Percentiles rank a stretch among this genome's conserved stretches.
Conservation (phyloP, 768 basidiomycete species). For the Tricholoma furcatifolium region DNA sequence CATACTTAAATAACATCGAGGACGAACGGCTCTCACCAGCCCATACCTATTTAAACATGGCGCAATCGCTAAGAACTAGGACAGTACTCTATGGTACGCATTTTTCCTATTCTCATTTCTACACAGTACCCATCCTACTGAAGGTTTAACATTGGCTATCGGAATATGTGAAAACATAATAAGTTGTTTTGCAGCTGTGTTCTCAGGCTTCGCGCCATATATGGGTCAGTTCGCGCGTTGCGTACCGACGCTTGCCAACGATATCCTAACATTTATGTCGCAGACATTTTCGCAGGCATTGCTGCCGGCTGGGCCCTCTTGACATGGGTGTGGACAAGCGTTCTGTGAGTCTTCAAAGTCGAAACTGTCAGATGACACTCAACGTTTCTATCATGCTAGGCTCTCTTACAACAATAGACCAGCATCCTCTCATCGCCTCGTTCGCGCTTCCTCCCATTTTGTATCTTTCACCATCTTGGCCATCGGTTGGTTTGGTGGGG, state of each 20-base stretch:
- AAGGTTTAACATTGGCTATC: slow-evolving; percentile 7
- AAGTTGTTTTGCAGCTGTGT: background rate
- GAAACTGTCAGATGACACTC: background rate
- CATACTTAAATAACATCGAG: too few species aligned
- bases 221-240: background rate
- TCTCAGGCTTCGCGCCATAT: background rate
- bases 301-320: background rate
- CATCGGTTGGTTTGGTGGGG: slow-evolving; percentile 13
- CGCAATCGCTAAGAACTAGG: background rate
- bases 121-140: background rate
- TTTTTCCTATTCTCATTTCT: background rate
- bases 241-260: background rate
- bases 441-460: slow-evolving; percentile 15
- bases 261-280: background rate
- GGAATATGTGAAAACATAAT: slow-evolving; percentile 2
- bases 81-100: background rate
- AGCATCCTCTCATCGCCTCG: slow-evolving; percentile 15
- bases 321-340: slow-evolving; percentile 9
- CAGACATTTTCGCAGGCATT: slow-evolving; percentile 1
- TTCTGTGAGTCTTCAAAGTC: background rate
- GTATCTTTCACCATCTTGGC: slow-evolving; percentile 9
- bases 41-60: background rate
- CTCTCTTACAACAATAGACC: slow-evolving; percentile 17
- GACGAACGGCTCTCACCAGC: too few species aligned
- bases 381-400: background rate